phyloP scores from a whole-genome alignment of 2,329 filamentous ascomycete species.

The Falciphora oryzae region DNA sequence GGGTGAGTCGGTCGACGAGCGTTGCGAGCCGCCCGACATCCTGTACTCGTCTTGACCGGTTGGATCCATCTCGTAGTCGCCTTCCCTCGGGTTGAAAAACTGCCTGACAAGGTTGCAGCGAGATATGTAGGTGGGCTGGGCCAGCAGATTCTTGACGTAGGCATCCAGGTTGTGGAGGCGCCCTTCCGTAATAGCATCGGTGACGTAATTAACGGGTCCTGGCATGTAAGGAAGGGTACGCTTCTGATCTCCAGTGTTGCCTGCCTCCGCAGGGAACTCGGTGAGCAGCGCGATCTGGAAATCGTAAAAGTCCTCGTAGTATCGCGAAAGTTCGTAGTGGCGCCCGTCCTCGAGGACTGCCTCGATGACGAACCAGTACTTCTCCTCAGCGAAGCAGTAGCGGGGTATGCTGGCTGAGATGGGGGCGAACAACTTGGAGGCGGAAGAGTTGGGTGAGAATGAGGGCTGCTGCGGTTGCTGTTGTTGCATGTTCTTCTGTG shows the following conservation, averaged over 20 bases:
- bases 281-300: conserved; percentile 94
- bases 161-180: conserved; percentile 88
- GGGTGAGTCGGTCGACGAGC: conserved; percentile 58
- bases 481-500: conserved; percentile 31
- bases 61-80: conserved; percentile 88
- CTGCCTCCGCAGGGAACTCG: conserved; percentile 87
- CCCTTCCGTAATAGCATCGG: conserved; percentile 93
- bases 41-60: conserved; percentile 66
- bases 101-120: conserved; percentile 78
- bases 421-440: conserved; percentile 64
- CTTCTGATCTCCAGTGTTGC: conserved; percentile 72
- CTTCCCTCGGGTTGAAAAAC: conserved; percentile 84
- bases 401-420: conserved; percentile 79
- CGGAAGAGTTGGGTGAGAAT: conserved; percentile 30
- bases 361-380: conserved; percentile 98
- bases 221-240: conserved; percentile 95
- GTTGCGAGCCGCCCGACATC: conserved; percentile 63
- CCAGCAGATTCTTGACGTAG: conserved; percentile 87
- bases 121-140: conserved; percentile 78
- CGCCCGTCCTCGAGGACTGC: conserved; percentile 83
- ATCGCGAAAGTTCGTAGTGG: conserved; percentile 87
- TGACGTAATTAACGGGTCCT: conserved; percentile 94
- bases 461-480: conserved; percentile 12
- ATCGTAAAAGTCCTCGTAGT: conserved; percentile 98
- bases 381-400: conserved; percentile 94